phyloP scores from a whole-genome alignment of 163 green algal genomes.

The Chlamydomonas reinhardtii region DNA sequence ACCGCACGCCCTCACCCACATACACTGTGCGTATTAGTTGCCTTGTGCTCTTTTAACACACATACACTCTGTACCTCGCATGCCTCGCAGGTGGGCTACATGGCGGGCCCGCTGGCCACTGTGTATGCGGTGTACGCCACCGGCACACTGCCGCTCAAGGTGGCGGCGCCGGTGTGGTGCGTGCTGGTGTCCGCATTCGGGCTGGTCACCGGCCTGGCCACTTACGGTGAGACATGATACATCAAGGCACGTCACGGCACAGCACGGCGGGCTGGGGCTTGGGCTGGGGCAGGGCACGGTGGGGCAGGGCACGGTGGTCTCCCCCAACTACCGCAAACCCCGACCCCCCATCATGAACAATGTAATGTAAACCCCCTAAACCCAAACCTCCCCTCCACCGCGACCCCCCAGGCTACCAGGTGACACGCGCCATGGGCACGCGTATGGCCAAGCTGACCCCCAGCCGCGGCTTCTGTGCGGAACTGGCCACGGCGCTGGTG shows the following conservation, averaged over 20 bases:
- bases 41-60: no score
- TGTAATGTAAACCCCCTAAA: no score
- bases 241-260: no score
- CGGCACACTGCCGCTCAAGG: constrained; percentile 42
- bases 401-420: constrained; percentile 66
- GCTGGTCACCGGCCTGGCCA: constrained; percentile 72
- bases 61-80: no score
- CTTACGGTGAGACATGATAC: not conserved
- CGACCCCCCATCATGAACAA: no score
- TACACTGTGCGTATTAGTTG: no score
- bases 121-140: constrained; percentile 68
- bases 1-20: no score
- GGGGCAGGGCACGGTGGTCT: no score
- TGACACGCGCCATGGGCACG: constrained; percentile 62
- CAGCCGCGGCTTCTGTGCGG: constrained; percentile 62
- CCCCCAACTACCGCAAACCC: no score
- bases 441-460: constrained; percentile 64
- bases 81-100: constrained; percentile 83
- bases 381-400: no score
- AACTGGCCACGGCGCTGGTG: constrained; percentile 63
- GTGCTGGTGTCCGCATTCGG: constrained; percentile 58
- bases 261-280: no score
- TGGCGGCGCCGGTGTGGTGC: constrained; percentile 64
- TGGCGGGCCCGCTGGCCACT: constrained; percentile 67
- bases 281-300: no score